Base-by-base conservation (phyloP, 306 rosid species). In the Fagus crenata region DNA sequence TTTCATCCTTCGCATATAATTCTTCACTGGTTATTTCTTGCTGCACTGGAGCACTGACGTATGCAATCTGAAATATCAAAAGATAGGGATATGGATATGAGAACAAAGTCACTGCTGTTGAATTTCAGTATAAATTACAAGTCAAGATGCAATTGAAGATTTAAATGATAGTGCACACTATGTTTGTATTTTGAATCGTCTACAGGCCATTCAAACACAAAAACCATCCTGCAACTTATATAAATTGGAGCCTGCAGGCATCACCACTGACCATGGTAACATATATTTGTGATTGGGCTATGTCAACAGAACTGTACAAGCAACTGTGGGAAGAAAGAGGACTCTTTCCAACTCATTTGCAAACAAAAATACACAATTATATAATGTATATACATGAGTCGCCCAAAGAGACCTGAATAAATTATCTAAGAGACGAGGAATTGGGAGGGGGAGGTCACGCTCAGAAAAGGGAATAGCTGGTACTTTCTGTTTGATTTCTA, bases 1-100 rank as follows among this genome's bases (percentile, higher is more conserved):
- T 77, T 82, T 67, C 93, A 92, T 90, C 80, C 43, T 88, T 72
- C 83, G 70, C 84, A 55, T 75, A 71, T 67, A 77, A 82, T 77
- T 58, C 78, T 73, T 43, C 78, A 31, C 81, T 17, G 53, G 75
- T 42, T 77, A 67, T 39, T 55, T 68, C 55, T 74, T 67, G 79
- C 76, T 79, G 49, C 43, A 56, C 39, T 56, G 68, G 80, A 80
- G 77, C 68, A 80, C 80, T 82, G 78, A 78, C 74, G 77, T 59
- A 74, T 70, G 82, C 78, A 90, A 70, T 67, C 84, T 79, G 82
- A 79, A 63, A 49, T 36, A 54, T 11, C 70, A 67, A 75, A 31
- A 65, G 33, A 65, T 35, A 40, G 4, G 49, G 71, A 39, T 3
- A n/a, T 4, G 6, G 49, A 65, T 6, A 65, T 37, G 71, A 65